phyloP scores from a whole-genome alignment of 2,329 filamentous ascomycete species.

The Penicillium rolfsii region DNA sequence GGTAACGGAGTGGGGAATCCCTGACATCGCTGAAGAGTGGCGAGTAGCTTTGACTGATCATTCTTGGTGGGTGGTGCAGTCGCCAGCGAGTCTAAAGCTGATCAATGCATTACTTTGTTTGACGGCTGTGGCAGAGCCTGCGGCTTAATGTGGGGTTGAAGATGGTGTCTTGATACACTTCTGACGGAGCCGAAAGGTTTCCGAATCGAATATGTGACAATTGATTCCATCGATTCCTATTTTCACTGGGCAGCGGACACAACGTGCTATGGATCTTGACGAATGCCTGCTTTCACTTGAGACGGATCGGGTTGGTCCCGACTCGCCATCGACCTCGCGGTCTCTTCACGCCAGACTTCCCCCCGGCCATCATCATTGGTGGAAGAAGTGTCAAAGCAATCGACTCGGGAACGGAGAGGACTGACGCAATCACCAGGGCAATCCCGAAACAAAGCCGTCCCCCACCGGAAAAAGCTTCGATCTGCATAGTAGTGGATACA shows the following conservation, averaged over 20 bases:
- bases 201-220: no score
- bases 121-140: neutral
- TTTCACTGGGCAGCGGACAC: neutral
- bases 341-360: neutral
- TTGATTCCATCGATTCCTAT: no score
- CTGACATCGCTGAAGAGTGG: slow-evolving; percentile 4
- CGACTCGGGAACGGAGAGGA: neutral
- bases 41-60: no score
- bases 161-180: no score
- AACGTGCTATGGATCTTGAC: neutral
- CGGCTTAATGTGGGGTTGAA: neutral
- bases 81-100: neutral
- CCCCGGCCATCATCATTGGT: slow-evolving; percentile 1
- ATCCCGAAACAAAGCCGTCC: neutral
- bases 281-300: neutral
- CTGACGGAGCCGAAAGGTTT: no score
- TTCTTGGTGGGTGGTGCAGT: neutral
- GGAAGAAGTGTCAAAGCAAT: neutral
- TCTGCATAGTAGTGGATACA: neutral
- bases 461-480: slow-evolving; percentile 1
- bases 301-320: no score
- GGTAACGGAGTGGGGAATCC: slow-evolving; percentile 10
- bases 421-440: neutral
- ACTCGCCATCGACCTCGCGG: neutral
- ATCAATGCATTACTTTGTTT: neutral